Conservation (phyloP, 805 yeast species). For the Kodamaea nitidulidarum region DNA sequence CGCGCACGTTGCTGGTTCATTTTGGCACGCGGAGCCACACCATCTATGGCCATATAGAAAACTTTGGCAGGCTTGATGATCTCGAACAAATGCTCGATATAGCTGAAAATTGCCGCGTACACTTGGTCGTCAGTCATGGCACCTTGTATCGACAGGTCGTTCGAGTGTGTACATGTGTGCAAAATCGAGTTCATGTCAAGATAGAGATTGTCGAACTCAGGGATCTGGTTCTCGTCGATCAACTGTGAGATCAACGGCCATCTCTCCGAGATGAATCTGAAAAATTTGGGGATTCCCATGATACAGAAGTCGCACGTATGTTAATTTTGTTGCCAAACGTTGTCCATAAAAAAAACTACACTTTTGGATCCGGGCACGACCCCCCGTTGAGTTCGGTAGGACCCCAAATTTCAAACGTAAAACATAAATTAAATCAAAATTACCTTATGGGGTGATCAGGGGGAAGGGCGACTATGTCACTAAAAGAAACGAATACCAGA, state of each 20-base stretch:
- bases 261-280: conserved; percentile 95
- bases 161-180: conserved; percentile 89
- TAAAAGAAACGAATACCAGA: too few species aligned
- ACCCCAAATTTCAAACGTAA: too few species aligned
- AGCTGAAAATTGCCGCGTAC: conserved; percentile 87
- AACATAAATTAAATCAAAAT: too few species aligned
- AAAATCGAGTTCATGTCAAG: conserved; percentile 97
- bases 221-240: conserved; percentile 69
- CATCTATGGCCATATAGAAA: conserved; percentile 96
- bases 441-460: too few species aligned
- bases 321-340: not conserved
- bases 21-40: conserved; percentile 98
- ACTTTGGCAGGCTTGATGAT: conserved; percentile 81
- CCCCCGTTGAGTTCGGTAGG: not conserved
- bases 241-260: conserved; percentile 94
- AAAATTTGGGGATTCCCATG: conserved; percentile 90
- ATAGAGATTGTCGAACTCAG: conserved; percentile 92
- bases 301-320: not conserved
- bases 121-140: conserved; percentile 85
- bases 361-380: not conserved
- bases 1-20: conserved; percentile 98
- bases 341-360: conserved; percentile 1
- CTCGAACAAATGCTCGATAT: conserved; percentile 88
- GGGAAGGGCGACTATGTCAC: too few species aligned
- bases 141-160: conserved; percentile 56